Evolutionary conservation across 768 basidiomycete genomes (phyloP), one percentile per base, ranked within the genome.

Genomic region (Suillus ampliporus): DNA sequence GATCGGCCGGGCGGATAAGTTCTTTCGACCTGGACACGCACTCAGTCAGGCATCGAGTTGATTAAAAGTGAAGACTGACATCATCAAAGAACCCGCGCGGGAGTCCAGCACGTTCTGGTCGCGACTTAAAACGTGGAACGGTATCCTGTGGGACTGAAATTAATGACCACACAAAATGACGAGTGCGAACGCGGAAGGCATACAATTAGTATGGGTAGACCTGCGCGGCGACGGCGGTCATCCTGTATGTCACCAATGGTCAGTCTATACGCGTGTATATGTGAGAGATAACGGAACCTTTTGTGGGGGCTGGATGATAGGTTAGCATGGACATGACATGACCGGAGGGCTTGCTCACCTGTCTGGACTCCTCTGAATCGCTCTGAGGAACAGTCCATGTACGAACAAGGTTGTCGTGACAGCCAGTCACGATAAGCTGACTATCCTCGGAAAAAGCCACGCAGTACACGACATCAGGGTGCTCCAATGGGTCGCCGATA

Each of bases 161-260:
- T 13, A 40, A 15, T 15, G 15, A 15, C 21, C 5, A 15, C 17
- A 17, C 21, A 23, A 53, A 35, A 35, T 14, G 34, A 37, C 35
- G 14, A 53, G 14, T 26, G 8, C 9, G 17, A n/a, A 51, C 11
- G 19, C 26, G 17, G 26, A 19, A 28, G 28, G 10, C 48, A 34
- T 51, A 51, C 50, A 34, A 51, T 51, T 6, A 28, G 50, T 34
- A 51, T 51, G 19, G 31, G 34, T n/a, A 28, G 50, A 51, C 50
- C 28, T n/a, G 28, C 31, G 31, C 11, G 50, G 19, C 28, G n/a
- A n/a, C n/a, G 31, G 19, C 50, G 31, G 19, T 35, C 31, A 34
- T 51, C 50, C 50, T 51, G 11, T 53, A 37, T 15, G 15, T 54
- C 21, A 14, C 15, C 9, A 38, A 54, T 23, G 23, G 53, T 54